Evolutionary conservation across 768 basidiomycete genomes (phyloP).

Genomic region (Mrakia frigida): DNA sequence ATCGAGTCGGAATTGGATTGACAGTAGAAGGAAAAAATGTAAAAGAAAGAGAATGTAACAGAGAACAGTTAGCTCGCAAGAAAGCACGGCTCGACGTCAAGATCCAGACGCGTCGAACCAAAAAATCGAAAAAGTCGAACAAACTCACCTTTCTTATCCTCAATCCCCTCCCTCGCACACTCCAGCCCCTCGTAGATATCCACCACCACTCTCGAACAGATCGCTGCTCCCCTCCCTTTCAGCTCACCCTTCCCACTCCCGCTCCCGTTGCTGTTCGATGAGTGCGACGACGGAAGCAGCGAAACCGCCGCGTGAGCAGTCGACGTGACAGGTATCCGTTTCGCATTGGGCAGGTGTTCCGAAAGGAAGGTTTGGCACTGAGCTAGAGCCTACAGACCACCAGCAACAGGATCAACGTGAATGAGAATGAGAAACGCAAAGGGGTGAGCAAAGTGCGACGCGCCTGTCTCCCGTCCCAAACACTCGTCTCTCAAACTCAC

Average conservation of each 20-base stretch:
- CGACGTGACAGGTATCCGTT: neutral
- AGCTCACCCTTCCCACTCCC: no score
- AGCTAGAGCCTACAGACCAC: conserved; percentile 21
- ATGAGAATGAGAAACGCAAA: no score
- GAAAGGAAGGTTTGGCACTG: conserved; percentile 24
- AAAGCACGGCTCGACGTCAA: no score
- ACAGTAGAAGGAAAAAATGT: no score
- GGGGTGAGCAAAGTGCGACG: neutral
- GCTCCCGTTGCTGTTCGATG: neutral
- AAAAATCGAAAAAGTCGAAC: neutral
- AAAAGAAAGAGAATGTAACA: neutral
- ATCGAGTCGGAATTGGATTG: neutral
- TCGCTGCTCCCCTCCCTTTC: conserved; percentile 17
- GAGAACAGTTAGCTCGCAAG: neutral
- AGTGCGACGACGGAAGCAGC: neutral
- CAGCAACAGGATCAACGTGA: no score
- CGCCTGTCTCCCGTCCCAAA: no score
- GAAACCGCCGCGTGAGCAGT: conserved; percentile 18
- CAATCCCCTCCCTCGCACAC: conserved; percentile 11
- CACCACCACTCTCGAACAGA: conserved; percentile 9
- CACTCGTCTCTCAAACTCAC: no score
- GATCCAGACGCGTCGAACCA: no score
- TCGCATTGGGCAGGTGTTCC: neutral
- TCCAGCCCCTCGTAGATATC: neutral
- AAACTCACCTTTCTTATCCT: conserved; percentile 26